Evolutionary conservation across 495 filamentous ascomycete genomes (phyloP).

Genomic region (Penicillium ochrochloron): DNA sequence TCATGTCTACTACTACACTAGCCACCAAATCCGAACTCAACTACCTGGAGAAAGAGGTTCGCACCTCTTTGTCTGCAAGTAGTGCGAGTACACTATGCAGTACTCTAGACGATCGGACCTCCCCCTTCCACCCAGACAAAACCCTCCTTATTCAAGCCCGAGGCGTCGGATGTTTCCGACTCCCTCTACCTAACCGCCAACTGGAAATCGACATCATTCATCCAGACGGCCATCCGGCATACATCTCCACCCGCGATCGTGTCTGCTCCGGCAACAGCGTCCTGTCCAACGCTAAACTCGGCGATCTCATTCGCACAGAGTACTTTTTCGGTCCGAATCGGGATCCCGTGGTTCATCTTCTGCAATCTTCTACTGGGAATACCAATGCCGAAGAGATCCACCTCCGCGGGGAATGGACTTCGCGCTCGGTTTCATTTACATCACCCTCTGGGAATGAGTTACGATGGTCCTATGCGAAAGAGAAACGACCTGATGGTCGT

Average conservation of each 20-base stretch:
- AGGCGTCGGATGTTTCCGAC: slow-evolving; percentile 48
- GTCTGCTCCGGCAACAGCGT: slow-evolving; percentile 48
- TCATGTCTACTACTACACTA: slow-evolving; percentile 14
- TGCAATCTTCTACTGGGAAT: slow-evolving; percentile 21
- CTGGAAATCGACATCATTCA: slow-evolving; percentile 52
- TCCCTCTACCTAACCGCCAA: slow-evolving; percentile 46
- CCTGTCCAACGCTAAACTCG: slow-evolving; percentile 30
- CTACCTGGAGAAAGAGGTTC: slow-evolving; percentile 11
- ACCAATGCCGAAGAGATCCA: slow-evolving; percentile 10
- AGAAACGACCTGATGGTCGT: slow-evolving; percentile 35
- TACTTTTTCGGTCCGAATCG: slow-evolving; percentile 56
- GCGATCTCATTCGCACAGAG: slow-evolving; percentile 43
- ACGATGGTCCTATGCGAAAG: slow-evolving; percentile 54
- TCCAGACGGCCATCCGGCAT: slow-evolving; percentile 38
- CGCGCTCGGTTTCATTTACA: slow-evolving; percentile 44
- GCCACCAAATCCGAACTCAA: slow-evolving; percentile 13
- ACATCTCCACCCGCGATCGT: slow-evolving; percentile 47
- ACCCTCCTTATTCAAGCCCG: slow-evolving; percentile 50
- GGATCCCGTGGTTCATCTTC: slow-evolving; percentile 32
- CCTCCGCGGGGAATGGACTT: slow-evolving; percentile 33
- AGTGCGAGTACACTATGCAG: slow-evolving; percentile 20
- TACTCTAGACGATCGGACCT: slow-evolving; percentile 11
- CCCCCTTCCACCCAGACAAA: slow-evolving; percentile 18
- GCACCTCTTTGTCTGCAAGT: slow-evolving; percentile 16
- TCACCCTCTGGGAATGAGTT: slow-evolving; percentile 44